phyloP scores from a whole-genome alignment of 805 yeast species.

The Metschnikowia cerradonensis region DNA sequence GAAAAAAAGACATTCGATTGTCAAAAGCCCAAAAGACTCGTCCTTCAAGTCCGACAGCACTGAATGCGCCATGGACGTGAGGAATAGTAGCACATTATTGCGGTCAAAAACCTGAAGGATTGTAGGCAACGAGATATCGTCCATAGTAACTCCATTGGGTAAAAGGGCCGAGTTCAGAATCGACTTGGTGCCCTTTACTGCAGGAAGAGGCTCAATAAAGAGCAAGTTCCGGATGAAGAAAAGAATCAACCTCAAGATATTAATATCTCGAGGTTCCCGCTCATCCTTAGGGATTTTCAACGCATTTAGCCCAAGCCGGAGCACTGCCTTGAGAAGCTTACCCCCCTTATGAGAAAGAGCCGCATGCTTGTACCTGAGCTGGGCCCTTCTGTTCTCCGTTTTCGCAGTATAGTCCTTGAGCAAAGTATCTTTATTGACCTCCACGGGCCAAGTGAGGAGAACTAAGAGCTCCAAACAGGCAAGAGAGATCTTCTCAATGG shows the following conservation, averaged over 20 bases:
- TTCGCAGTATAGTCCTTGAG: constrained; percentile 52
- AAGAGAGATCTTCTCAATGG: constrained; percentile 59
- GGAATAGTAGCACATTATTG: constrained; percentile 68
- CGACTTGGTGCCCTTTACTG: constrained; percentile 45
- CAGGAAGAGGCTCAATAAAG: constrained; percentile 66
- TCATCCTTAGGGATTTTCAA: constrained; percentile 48
- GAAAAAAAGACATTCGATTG: constrained; percentile 67
- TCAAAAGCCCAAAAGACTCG: constrained; percentile 53
- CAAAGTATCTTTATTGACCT: constrained; percentile 47
- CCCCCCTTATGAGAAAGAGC: constrained; percentile 59
- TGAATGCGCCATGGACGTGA: constrained; percentile 67
- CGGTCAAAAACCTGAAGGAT: constrained; percentile 56
- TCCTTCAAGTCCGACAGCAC: constrained; percentile 62
- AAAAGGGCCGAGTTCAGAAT: constrained; percentile 34
- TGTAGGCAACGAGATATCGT: constrained; percentile 63
- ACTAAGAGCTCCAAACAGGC: constrained; percentile 77
- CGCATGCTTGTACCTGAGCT: constrained; percentile 65
- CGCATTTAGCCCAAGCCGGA: constrained; percentile 64
- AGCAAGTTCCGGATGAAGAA: constrained; percentile 75
- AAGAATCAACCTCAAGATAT: constrained; percentile 66
- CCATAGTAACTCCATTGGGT: constrained; percentile 55
- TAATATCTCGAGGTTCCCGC: constrained; percentile 67
- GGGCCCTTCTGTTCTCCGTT: constrained; percentile 48
- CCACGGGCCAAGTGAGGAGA: constrained; percentile 81
- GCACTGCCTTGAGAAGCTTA: constrained; percentile 59